These are phyloP conservation scores for Clitopilus passeckerianus DNA, from an alignment of 768 basidiomycete genomes.

Conservation along the genomic window DNA sequence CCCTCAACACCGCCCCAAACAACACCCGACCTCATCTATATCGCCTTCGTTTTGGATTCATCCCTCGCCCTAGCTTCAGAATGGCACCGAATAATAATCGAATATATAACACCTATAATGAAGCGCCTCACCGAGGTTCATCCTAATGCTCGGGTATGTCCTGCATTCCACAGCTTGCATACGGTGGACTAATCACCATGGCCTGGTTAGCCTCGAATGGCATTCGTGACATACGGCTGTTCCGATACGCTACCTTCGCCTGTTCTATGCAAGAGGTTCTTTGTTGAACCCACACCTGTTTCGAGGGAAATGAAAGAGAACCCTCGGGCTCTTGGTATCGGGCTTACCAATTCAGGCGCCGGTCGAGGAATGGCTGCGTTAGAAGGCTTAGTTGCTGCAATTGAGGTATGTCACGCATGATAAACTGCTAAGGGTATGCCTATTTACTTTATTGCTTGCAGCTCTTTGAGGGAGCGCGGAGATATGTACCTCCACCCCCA, in stretches of 20 bases:
- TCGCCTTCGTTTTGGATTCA: constrained; percentile 59
- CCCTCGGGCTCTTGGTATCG: constrained; percentile 46
- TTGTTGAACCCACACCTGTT: constrained; percentile 35
- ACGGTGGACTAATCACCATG: background rate
- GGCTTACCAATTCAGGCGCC: constrained; percentile 44
- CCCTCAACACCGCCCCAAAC: background rate
- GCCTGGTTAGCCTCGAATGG: constrained; percentile 30
- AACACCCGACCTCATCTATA: constrained; percentile 27
- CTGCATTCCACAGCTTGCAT: background rate
- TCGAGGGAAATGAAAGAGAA: constrained; percentile 43
- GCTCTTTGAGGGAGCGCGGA: constrained; percentile 38
- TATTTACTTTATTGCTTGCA: constrained; percentile 7
- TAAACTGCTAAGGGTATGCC: background rate
- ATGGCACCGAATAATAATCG: constrained; percentile 41
- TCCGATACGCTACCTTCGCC: constrained; percentile 52
- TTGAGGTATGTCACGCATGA: constrained; percentile 45
- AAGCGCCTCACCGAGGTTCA: constrained; percentile 45
- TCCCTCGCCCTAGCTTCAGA: constrained; percentile 49
- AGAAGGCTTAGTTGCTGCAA: constrained; percentile 64
- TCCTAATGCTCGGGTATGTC: constrained; percentile 30
- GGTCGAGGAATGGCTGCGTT: constrained; percentile 59
- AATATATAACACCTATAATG: constrained; percentile 48
- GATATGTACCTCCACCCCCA: constrained; percentile 5
- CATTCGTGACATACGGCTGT: constrained; percentile 59
- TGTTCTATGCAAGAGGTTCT: constrained; percentile 53